A percentile compares a stretch with the other conserved stretches of the same genome.
Conservation (phyloP, 176 grass and related monocot species). For the sorghum (Sorghum bicolor) region DNA sequence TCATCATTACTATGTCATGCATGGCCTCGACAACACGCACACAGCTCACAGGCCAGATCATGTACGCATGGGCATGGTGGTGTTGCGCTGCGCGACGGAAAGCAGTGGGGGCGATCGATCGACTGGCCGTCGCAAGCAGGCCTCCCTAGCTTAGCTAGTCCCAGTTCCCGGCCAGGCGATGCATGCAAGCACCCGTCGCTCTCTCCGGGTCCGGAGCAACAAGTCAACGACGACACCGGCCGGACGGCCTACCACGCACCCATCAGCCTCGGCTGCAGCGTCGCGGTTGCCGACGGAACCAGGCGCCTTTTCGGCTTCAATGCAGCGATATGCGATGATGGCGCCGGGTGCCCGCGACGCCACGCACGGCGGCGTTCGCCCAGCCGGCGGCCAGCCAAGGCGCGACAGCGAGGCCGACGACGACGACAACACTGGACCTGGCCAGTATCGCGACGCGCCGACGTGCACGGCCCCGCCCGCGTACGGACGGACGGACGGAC, state of each 20-base stretch:
- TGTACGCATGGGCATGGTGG: too few relatives aligned
- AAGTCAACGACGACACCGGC: not conserved
- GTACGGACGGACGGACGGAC: not conserved
- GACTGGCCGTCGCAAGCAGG: too few relatives aligned
- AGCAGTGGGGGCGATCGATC: too few relatives aligned
- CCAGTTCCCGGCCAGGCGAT: too few relatives aligned
- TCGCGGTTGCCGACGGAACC: not conserved
- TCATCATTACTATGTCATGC: slow-evolving; percentile 2
- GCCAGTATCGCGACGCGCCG: not conserved
- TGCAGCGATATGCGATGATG: not conserved
- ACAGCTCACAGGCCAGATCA: not conserved
- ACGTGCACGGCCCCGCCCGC: not conserved
- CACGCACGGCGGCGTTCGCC: slow-evolving; percentile 10
- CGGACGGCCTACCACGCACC: not conserved
- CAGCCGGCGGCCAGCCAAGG: not conserved
- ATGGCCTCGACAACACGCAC: not conserved
- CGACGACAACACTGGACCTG: not conserved
- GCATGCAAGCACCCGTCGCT: not conserved
- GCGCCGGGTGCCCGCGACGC: slow-evolving; percentile 17
- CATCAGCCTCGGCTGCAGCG: not conserved
- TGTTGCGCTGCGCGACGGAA: too few relatives aligned
- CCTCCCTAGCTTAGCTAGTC: too few relatives aligned
- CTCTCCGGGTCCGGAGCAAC: not conserved
- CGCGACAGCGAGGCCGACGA: not conserved
- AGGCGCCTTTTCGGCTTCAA: slow-evolving; percentile 19